These are phyloP conservation scores for Geum urbanum DNA, from an alignment of 306 rosid genomes.

Conservation along the genomic window DNA sequence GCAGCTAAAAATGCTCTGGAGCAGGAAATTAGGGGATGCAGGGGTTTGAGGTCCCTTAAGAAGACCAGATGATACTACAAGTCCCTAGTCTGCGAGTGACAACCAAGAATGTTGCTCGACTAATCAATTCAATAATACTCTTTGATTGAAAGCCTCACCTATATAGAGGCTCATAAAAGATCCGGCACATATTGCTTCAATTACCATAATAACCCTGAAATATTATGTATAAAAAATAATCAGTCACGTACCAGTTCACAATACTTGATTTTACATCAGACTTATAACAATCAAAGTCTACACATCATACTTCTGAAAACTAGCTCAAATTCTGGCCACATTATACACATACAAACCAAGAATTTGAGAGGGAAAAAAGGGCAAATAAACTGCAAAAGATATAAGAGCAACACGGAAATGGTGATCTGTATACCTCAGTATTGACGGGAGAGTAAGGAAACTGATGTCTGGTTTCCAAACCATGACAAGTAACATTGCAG, in stretches of 20 bases:
- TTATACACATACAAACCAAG: not conserved
- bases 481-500: constrained; percentile 86
- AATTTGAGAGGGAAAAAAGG: not conserved
- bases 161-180: constrained; percentile 79
- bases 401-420: not conserved
- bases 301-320: not conserved
- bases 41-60: not conserved
- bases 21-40: not conserved
- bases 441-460: constrained; percentile 61
- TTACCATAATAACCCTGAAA: constrained; percentile 86
- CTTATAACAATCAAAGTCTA: not conserved
- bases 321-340: not conserved
- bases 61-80: not conserved
- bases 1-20: not conserved
- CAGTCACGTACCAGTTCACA: constrained; percentile 5
- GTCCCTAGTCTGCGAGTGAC: not conserved
- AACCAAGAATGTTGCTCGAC: not conserved
- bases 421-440: constrained; percentile 56
- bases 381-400: no score
- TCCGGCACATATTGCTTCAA: constrained; percentile 81
- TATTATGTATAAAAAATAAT: constrained; percentile 20
- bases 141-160: constrained; percentile 38
- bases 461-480: constrained; percentile 84
- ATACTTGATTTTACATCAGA: not conserved
- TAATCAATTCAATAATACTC: not conserved